These are phyloP conservation scores for Pseudocercospora vitis DNA, from an alignment of 2,329 filamentous ascomycete species.

Conservation along the genomic window DNA sequence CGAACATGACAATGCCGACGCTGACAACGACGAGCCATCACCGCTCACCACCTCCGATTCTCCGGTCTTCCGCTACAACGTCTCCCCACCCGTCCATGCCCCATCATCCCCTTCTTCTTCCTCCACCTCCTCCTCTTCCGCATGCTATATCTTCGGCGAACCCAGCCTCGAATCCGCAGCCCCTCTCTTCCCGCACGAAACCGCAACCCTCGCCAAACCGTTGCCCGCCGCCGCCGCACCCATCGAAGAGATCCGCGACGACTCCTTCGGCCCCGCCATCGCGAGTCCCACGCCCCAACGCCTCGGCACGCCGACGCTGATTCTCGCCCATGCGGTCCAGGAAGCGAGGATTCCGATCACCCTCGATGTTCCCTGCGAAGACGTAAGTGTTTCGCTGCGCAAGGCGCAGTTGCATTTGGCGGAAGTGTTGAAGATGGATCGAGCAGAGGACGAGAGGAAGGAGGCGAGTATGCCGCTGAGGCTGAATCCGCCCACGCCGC, in stretches of 20 bases:
- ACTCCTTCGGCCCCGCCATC: not conserved
- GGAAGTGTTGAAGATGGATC: not conserved
- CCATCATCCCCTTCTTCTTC: too few relatives aligned
- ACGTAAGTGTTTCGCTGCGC: not conserved
- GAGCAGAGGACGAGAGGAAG: not conserved
- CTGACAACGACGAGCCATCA: not conserved
- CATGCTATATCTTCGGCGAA: conserved; percentile 2
- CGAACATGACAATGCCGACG: not conserved
- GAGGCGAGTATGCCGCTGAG: not conserved
- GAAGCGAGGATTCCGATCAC: not conserved
- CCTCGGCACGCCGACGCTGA: not conserved
- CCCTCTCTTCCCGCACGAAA: not conserved
- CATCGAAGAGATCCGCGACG: not conserved
- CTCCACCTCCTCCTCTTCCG: too few relatives aligned
- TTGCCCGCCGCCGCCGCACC: not conserved
- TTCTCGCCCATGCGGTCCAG: not conserved
- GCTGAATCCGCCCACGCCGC: not conserved
- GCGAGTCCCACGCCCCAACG: not conserved
- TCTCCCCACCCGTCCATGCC: too few relatives aligned
- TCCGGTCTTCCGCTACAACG: not conserved
- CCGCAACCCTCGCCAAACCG: not conserved
- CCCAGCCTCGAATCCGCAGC: not conserved
- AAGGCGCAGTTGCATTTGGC: not conserved
- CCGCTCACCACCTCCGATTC: not conserved
- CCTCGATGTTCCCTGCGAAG: not conserved